A percentile compares a stretch with the other conserved stretches of the same genome.
Evolutionary conservation across 148 eudicot genomes (phyloP).

Genomic region (Rhododendron molle): DNA sequence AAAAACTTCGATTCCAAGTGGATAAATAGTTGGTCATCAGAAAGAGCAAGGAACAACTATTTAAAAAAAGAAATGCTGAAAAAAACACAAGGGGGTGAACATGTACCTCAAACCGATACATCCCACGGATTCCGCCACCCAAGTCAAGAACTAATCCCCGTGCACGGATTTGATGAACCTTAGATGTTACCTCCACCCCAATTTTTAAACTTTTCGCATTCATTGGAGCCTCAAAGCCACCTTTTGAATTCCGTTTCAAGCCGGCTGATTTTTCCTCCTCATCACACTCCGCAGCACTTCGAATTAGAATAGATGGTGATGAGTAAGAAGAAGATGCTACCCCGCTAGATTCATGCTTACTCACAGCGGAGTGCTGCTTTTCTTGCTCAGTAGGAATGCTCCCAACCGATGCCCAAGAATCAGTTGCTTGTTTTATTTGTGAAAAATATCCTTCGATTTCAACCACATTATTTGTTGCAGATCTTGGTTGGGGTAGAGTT

Average conservation of each 20-base stretch:
- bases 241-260: slow-evolving; percentile 27
- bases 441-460: slow-evolving; percentile 16
- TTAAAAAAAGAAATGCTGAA: not conserved
- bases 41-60: not conserved
- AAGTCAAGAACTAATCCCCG: slow-evolving; percentile 86
- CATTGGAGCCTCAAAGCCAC: slow-evolving; percentile 16
- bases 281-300: slow-evolving; percentile 66
- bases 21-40: not conserved
- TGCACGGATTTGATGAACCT: slow-evolving; percentile 78
- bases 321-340: slow-evolving; percentile 28
- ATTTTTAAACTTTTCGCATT: slow-evolving; percentile 53
- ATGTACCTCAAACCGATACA: slow-evolving; percentile 85
- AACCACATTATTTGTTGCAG: slow-evolving; percentile 17
- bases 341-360: slow-evolving; percentile 22
- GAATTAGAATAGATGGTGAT: slow-evolving; percentile 45
- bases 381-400: slow-evolving; percentile 26
- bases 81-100: not conserved
- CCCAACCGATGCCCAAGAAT: slow-evolving; percentile 21
- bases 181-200: slow-evolving; percentile 60
- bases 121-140: slow-evolving; percentile 78
- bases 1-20: not conserved
- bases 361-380: slow-evolving; percentile 17
- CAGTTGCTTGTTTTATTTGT: slow-evolving; percentile 21
- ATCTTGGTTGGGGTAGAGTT: slow-evolving; percentile 35
- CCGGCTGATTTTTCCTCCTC: slow-evolving; percentile 53